Evolutionary conservation across 441 rosid genomes (phyloP), one percentile per base, ranked within the genome.

Genomic region (Erodium trifolium): DNA sequence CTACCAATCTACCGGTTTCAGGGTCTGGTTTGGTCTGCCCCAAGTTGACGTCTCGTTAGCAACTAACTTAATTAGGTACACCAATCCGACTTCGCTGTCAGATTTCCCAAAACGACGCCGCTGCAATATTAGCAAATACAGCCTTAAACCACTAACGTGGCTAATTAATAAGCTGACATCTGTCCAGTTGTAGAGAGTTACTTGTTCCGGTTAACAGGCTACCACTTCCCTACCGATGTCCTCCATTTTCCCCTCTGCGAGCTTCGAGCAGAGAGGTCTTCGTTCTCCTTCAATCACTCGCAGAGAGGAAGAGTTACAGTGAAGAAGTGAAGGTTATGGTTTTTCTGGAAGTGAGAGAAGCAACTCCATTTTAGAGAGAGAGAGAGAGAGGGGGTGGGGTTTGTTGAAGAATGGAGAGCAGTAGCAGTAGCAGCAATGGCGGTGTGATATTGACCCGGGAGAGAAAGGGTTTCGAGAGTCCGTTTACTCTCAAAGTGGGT

Each of bases 401-500:
- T 70, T 80, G 67, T 67, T 55, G 67, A 69, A 73, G 69, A 76
- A 79, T 84, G 85, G 87, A 82, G 77, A 63, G 72, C 7, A 72
- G 35, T 31, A 31, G 34, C 34, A 72, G 35, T 31, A 31, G 34
- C 34, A 31, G 4, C 12, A 23, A 57, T 71, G 45, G 63, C 29
- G 63, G 74, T 31, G 70, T 81, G 55, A 83, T 73, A 59, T 79
- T 77, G 63, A 70, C 75, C 71, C 75, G 68, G 71, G 83, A 86
- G 69, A 77, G 76, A 72, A 81, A 80, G 66, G 88, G 90, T 63
- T 75, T 89, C 68, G 89, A 85, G 82, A 93, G 88, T 77, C 96
- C 96, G 18, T 88, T 93, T 79, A 73, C 95, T 83, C 88, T 89
- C 71, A 93, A 91, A 80, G 88, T 83, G 71, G 79, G 80, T 82